Conservation (phyloP, 768 basidiomycete genomes). For the Favolaschia claudopus region DNA sequence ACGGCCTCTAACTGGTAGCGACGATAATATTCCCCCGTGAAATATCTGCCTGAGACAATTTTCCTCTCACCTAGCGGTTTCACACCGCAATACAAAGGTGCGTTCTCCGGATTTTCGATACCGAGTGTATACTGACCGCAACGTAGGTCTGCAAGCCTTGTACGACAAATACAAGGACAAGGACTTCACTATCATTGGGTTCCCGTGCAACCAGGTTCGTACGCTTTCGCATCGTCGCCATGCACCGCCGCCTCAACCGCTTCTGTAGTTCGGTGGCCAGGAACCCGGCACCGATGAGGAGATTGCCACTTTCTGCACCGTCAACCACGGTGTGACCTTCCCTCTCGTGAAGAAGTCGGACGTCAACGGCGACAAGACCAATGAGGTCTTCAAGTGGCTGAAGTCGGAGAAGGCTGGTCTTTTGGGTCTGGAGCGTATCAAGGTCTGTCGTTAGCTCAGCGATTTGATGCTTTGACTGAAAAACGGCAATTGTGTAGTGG, state of each 20-base stretch:
- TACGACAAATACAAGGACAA: slow-evolving; percentile 84
- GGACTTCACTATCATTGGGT: slow-evolving; percentile 83
- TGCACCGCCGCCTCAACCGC: background rate
- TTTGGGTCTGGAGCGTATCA: slow-evolving; percentile 75
- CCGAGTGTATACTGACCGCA: background rate
- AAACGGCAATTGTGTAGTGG: slow-evolving; percentile 59
- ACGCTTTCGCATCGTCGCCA: background rate
- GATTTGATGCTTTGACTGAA: background rate
- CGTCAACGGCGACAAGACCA: slow-evolving; percentile 87
- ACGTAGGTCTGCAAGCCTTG: slow-evolving; percentile 74
- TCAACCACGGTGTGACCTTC: slow-evolving; percentile 91
- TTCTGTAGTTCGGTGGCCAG: slow-evolving; percentile 77
- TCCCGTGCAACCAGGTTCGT: slow-evolving; percentile 87
- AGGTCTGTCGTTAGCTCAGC: slow-evolving; percentile 62
- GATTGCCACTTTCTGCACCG: slow-evolving; percentile 75
- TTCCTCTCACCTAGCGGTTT: slow-evolving; percentile 70
- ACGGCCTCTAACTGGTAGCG: slow-evolving; percentile 81
- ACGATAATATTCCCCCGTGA: slow-evolving; percentile 17
- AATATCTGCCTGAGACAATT: background rate
- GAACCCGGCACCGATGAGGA: slow-evolving; percentile 85
- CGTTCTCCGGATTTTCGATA: background rate
- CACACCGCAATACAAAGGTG: slow-evolving; percentile 81
- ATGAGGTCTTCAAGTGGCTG: slow-evolving; percentile 86
- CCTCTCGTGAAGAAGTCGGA: slow-evolving; percentile 93
- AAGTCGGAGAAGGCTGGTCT: slow-evolving; percentile 82